Base-by-base conservation (phyloP, 371 early-diverging fungal genomes). In the Chytridium lagenaria region DNA sequence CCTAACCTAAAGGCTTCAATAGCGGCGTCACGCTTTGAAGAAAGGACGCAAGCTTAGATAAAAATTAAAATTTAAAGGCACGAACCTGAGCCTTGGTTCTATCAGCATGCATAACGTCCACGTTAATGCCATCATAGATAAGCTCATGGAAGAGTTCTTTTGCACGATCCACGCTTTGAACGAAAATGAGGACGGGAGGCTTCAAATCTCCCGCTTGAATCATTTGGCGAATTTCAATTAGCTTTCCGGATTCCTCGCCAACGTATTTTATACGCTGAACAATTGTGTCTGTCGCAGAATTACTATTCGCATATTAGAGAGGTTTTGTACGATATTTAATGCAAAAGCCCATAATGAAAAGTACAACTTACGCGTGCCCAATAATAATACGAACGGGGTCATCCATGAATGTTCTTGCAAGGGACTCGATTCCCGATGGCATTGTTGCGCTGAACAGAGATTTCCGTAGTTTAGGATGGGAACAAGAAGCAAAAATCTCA, bases 91-190 rank as follows among this genome's bases (percentile, higher is more conserved):
- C 87, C 75, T 97, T 90, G 33, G 96, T 93, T 71, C 94, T 89
- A 74, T 95, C 96, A 2, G 98, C 90, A 75, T 96, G 96, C 39
- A 98, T 95, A 26, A 98, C 94, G 68, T 98, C 96, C 16, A 96
- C 93, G 80, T 97, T 94, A 81, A 98, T 96, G 33, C 95, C 94
- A 75, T 99, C 98, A 80, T 95, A 98, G 7, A 98, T 91, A 50
- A 99, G 89, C 77, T 96, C 96, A 76, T 93, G 91, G 83, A 93
- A 94, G 49, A 96, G 85, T 71, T 96, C 96, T 72, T 94, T 92
- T 66, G 98, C 97, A 71, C 98, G 92, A 22, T 97, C 96, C 67
- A 97, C 95, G 22, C 95, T 94, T 81, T 98, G 97, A 1, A 99
- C 95, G 79, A 98, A 98, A 33, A 96, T 92, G 44, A 98, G 80